Conservation (phyloP, 2,329 filamentous ascomycete species). For the Ophiosphaerella korrae region DNA sequence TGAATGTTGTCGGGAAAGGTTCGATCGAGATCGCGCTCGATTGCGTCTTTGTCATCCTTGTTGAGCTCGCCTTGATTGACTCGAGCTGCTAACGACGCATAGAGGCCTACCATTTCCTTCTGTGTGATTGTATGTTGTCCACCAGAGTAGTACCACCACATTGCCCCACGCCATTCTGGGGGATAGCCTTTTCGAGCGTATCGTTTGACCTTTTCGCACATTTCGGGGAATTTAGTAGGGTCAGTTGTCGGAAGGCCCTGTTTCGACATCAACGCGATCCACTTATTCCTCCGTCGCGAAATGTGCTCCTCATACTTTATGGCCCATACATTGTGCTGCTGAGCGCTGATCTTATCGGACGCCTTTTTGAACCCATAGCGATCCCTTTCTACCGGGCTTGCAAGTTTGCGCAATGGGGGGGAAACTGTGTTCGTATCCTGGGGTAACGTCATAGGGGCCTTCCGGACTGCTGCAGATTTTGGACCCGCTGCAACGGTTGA, state of each 20-base stretch:
- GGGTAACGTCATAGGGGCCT: background rate
- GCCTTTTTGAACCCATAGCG: constrained; percentile 92
- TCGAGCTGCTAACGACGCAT: constrained; percentile 70
- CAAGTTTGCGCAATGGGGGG: constrained; percentile 21
- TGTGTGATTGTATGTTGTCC: constrained; percentile 79
- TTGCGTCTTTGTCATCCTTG: constrained; percentile 81
- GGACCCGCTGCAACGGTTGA: constrained; percentile 12
- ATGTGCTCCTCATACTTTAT: constrained; percentile 75
- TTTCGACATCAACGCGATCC: constrained; percentile 77
- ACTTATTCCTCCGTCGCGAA: constrained; percentile 77
- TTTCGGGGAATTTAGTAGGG: constrained; percentile 78
- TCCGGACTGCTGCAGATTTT: constrained; percentile 4
- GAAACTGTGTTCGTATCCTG: constrained; percentile 7
- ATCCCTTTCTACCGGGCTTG: constrained; percentile 62
- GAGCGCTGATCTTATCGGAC: constrained; percentile 75
- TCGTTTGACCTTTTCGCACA: constrained; percentile 81
- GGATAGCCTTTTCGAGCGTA: constrained; percentile 94
- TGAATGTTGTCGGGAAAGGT: constrained; percentile 93
- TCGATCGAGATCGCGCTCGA: constrained; percentile 89
- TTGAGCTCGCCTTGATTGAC: constrained; percentile 67
- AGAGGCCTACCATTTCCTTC: constrained; percentile 69
- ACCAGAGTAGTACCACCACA: constrained; percentile 96
- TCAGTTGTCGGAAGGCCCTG: constrained; percentile 72
- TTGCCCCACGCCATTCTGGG: constrained; percentile 89
- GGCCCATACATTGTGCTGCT: constrained; percentile 85